phyloP scores from a whole-genome alignment of 305 asterid genomes.

The Solanum hybrid region DNA sequence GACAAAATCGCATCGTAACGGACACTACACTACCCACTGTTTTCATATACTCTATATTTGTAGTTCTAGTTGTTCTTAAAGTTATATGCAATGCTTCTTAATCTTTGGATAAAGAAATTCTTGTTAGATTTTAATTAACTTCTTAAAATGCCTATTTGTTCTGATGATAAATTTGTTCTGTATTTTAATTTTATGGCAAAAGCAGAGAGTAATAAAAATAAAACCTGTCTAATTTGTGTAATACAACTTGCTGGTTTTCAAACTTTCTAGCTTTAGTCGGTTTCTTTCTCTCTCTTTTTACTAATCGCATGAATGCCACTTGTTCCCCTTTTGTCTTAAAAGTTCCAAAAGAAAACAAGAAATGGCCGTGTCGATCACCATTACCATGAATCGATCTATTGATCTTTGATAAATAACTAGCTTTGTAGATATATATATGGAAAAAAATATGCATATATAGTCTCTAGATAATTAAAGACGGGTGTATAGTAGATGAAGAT shows the following conservation, averaged over 20 bases:
- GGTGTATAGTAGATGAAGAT: background rate
- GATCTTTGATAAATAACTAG: background rate
- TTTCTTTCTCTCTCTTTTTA: background rate
- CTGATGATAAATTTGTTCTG: background rate
- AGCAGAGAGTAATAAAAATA: background rate
- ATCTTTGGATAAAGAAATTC: background rate
- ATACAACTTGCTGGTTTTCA: background rate
- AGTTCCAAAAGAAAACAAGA: background rate
- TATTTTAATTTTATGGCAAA: background rate
- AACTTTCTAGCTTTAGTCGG: background rate
- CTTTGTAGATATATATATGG: background rate
- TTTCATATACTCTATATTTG: background rate
- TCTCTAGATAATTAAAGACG: background rate
- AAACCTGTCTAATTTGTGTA: background rate
- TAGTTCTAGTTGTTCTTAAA: background rate
- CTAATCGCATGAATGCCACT: conserved; percentile 45
- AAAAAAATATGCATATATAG: background rate
- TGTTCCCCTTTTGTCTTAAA: conserved; percentile 20
- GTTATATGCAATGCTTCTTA: background rate
- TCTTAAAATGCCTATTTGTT: background rate
- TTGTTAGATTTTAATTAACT: background rate
- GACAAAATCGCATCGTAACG: background rate
- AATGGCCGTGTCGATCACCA: background rate
- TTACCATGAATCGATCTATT: background rate
- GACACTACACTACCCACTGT: background rate